Percentiles rank a stretch among this genome's conserved stretches.
Conservation (phyloP, 139 green algal genomes). For the Auxenochlorella pyrenoidosa region DNA sequence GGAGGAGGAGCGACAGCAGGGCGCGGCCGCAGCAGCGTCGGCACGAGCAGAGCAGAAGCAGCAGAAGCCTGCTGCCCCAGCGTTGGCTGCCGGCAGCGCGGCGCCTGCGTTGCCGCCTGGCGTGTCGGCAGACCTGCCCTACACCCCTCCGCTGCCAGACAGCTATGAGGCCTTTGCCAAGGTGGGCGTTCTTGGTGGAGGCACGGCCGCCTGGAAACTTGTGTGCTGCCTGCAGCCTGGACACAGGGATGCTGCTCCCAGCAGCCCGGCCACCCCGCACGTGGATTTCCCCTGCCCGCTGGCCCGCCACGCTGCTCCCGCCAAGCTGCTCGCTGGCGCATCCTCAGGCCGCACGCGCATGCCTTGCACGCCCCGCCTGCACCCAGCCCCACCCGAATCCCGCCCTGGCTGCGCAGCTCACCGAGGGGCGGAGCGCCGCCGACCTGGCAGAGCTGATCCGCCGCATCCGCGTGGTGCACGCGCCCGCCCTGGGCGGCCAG, state of each 20-base stretch:
- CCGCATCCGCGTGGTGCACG: slow-evolving; percentile 84
- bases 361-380: not conserved
- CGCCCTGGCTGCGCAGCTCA: not conserved
- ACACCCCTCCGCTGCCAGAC: slow-evolving; percentile 78
- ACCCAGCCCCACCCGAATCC: not conserved
- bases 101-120: slow-evolving; percentile 1
- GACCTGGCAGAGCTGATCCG: slow-evolving; percentile 73
- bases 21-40: slow-evolving; percentile 40
- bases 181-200: slow-evolving; percentile 15
- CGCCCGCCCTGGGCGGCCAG: slow-evolving; percentile 68
- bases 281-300: no score
- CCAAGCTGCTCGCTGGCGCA: no score
- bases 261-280: no score
- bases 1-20: slow-evolving; percentile 22
- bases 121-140: slow-evolving; percentile 76
- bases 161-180: slow-evolving; percentile 75
- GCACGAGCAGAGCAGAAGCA: slow-evolving; percentile 26
- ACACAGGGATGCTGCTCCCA: not conserved
- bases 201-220: not conserved
- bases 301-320: no score
- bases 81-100: not conserved
- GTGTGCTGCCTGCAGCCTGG: not conserved
- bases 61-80: not conserved
- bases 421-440: slow-evolving; percentile 46
- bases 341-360: not conserved